Evolutionary conservation across 1,284 basidiomycete species (phyloP), one percentile per base, ranked within the genome.

Genomic region (Retiboletus flavoniger): DNA sequence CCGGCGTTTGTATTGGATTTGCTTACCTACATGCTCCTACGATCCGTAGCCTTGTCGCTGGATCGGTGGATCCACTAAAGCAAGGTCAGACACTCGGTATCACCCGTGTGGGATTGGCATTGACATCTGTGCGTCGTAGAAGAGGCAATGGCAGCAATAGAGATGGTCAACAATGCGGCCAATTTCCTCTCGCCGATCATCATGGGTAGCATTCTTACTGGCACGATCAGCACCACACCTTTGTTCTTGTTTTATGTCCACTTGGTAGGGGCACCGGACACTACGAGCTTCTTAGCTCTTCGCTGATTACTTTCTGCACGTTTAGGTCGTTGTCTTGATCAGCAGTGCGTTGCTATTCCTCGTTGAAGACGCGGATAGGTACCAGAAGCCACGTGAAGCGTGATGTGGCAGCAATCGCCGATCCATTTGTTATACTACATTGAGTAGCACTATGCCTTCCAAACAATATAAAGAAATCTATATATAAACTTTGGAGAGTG

Each of bases 131-230:
- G 1, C 24, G 3, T 14, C 24, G 7, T 43, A 74, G 72, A 72
- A 21, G 64, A 72, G 17, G 63, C 67, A 16, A 49, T 72, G 31
- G 68, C 69, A 34, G 64, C 64, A 2, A 54, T 73, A 21, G 69
- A 66, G 17, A 72, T 72, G 59, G 62, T 73, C 0, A 43, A 51
- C n/a, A 62, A 61, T 13, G 50, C 64, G 1, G 72, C 64, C 26
- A 17, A 21, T 4, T 26, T 64, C 8, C 36, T 72, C 21, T 74
- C 51, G 17, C 43, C 42, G 13, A 44, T 65, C 32, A 36, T 67
- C 38, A 67, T 68, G 64, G 66, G 66, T 2, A 42, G 60, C 34
- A 54, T 65, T 34, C 43, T 64, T 19, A 54, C 53, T 10, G 43
- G 43, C 13, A 66, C 63, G 13, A 63, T 68, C 31, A 35, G 34